Conservation (phyloP, 2,329 filamentous ascomycete genomes). For the Cladosporium sp. region DNA sequence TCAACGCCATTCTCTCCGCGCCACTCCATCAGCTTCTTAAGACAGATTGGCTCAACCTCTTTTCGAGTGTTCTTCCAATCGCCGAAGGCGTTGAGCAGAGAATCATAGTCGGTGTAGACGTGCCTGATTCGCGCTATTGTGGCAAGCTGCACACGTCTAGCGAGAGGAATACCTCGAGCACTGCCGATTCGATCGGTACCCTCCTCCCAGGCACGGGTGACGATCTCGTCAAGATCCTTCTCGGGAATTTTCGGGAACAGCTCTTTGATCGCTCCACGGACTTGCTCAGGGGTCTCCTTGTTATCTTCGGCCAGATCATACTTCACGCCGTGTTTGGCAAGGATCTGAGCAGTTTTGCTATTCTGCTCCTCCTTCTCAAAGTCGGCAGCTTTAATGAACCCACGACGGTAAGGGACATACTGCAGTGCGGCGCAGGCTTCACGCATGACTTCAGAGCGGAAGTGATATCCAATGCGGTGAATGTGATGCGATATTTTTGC, state of each 20-base stretch:
- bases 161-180: constrained; percentile 47
- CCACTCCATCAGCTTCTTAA: constrained; percentile 56
- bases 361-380: constrained; percentile 17
- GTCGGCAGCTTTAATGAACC: constrained; percentile 25
- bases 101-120: constrained; percentile 57
- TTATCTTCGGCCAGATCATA: neutral
- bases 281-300: constrained; percentile 39
- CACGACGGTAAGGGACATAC: constrained; percentile 27
- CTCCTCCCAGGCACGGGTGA: constrained; percentile 55
- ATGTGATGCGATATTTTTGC: constrained; percentile 51
- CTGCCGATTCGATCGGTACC: constrained; percentile 54
- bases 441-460: constrained; percentile 53
- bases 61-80: constrained; percentile 49
- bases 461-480: constrained; percentile 57
- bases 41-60: constrained; percentile 48
- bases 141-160: constrained; percentile 54
- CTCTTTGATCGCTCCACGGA: constrained; percentile 53
- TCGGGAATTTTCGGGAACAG: constrained; percentile 58
- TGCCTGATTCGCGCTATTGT: constrained; percentile 58
- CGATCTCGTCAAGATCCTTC: constrained; percentile 51
- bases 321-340: constrained; percentile 31
- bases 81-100: constrained; percentile 45
- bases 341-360: constrained; percentile 27
- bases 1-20: constrained; percentile 49
- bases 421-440: constrained; percentile 49